Evolutionary conservation across 225 moss, liverwort and hornwort species (phyloP).

Genomic region (Straminergon stramineum): DNA sequence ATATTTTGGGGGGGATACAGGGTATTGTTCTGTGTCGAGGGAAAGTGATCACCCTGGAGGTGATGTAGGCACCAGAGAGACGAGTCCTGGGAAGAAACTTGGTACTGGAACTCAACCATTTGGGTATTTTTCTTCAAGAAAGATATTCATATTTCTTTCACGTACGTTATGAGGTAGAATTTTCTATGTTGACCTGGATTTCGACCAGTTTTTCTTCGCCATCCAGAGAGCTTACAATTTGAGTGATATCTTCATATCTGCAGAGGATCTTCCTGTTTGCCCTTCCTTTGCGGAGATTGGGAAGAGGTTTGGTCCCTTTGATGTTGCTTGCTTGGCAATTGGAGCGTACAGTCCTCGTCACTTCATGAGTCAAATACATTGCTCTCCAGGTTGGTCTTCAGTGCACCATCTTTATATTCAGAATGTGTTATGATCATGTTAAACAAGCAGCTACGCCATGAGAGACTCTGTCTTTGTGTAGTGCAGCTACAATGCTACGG

Average conservation of each 20-base stretch:
- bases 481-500: background rate
- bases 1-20: slow-evolving; percentile 34
- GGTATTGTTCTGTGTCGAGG: slow-evolving; percentile 5
- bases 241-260: background rate
- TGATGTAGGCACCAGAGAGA: slow-evolving; percentile 7
- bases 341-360: slow-evolving; percentile 32
- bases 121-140: background rate
- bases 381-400: slow-evolving; percentile 26
- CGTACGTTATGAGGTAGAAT: background rate
- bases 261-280: slow-evolving; percentile 31
- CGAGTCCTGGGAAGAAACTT: background rate
- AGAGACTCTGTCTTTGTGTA: background rate
- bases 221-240: background rate
- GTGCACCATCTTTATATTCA: background rate
- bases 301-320: slow-evolving; percentile 28
- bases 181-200: background rate
- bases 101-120: background rate
- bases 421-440: background rate
- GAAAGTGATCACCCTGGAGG: slow-evolving; percentile 20
- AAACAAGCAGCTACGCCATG: background rate
- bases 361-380: slow-evolving; percentile 14
- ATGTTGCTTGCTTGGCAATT: slow-evolving; percentile 25
- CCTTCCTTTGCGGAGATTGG: slow-evolving; percentile 34
- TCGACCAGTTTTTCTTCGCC: background rate
- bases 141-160: background rate